Evolutionary conservation across 2,329 filamentous ascomycete species (phyloP), one percentile per base, ranked within the genome.

Genomic region (Nannizzia gypsea): DNA sequence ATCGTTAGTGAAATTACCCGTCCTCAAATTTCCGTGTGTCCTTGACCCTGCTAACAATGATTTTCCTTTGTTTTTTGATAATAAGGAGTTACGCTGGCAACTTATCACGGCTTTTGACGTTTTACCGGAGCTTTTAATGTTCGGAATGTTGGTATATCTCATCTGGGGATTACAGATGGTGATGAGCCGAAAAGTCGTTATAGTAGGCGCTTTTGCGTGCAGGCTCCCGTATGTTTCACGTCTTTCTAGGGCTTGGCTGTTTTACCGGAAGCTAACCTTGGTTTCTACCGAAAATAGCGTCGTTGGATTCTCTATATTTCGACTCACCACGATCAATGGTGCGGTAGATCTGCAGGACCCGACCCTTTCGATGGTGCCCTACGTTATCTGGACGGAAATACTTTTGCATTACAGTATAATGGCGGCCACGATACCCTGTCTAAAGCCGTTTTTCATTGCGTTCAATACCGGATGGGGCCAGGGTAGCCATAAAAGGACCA

Each of bases 331-430:
- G 61, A 68, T 73, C 4, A 67, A 65, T 57, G 63, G 58, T 48
- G 70, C 58, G 57, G 60, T 65, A 52, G 55, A 61, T 17, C 48
- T 66, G 8, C 60, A 63, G 20, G 70, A 76, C 59, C 63, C 68
- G 1, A 69, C 69, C 4, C 64, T 75, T 13, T 64, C 65, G 55
- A 65, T 70, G 38, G 69, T 70, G 2, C 62, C 71, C 17, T 66
- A 70, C 2, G 63, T 69, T 28, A 69, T 76, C 57, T 67, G 69
- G 60, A 70, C 72, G 17, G 69, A 74, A 59, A 67, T 73, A 44
- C 66, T 76, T 42, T 66, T 77, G 24, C 70, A 73, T 34, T 74
- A 71, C 65, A 72, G 73, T 15, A 67, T 77, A 26, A 74, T 75
- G 61, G 67, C 72, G 0, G 72, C 72, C 42, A 77, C 74, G 0